phyloP scores from a whole-genome alignment of 768 basidiomycete genomes.

The Agaricus subrufescens region DNA sequence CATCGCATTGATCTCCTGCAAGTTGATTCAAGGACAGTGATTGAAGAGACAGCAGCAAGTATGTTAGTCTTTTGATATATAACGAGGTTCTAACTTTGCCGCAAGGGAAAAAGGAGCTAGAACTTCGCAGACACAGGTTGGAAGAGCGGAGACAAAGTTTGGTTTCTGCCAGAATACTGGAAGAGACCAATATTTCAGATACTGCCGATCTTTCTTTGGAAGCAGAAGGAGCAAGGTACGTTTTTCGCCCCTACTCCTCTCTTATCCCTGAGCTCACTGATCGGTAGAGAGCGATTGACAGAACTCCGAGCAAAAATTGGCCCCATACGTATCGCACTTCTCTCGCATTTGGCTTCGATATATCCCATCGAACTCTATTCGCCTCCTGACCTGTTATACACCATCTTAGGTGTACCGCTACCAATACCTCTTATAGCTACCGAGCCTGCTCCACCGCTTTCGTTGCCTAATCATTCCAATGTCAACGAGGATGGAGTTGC shows the following conservation, averaged over 20 bases:
- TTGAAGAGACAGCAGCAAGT: slow-evolving; percentile 44
- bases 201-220: not conserved
- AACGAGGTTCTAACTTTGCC: slow-evolving; percentile 1
- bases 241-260: slow-evolving; percentile 11
- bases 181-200: slow-evolving; percentile 10
- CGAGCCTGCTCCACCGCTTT: slow-evolving; percentile 82
- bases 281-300: slow-evolving; percentile 40
- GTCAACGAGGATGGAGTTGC: slow-evolving; percentile 86
- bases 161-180: slow-evolving; percentile 32
- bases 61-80: slow-evolving; percentile 16
- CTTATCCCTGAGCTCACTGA: slow-evolving; percentile 12
- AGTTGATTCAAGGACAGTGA: slow-evolving; percentile 35
- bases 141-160: slow-evolving; percentile 38
- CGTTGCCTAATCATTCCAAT: slow-evolving; percentile 56
- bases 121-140: slow-evolving; percentile 37
- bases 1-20: slow-evolving; percentile 48
- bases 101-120: slow-evolving; percentile 27
- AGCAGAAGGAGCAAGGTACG: slow-evolving; percentile 17
- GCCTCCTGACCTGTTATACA: slow-evolving; percentile 82
- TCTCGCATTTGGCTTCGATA: slow-evolving; percentile 68
- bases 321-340: slow-evolving; percentile 55
- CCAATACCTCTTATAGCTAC: slow-evolving; percentile 74
- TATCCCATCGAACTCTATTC: slow-evolving; percentile 89
- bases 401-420: slow-evolving; percentile 82
- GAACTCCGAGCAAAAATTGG: slow-evolving; percentile 45